Evolutionary conservation across 2,329 filamentous ascomycete species (phyloP), one percentile per base, ranked within the genome.

Genomic region (Amylocarpus encephaloides): DNA sequence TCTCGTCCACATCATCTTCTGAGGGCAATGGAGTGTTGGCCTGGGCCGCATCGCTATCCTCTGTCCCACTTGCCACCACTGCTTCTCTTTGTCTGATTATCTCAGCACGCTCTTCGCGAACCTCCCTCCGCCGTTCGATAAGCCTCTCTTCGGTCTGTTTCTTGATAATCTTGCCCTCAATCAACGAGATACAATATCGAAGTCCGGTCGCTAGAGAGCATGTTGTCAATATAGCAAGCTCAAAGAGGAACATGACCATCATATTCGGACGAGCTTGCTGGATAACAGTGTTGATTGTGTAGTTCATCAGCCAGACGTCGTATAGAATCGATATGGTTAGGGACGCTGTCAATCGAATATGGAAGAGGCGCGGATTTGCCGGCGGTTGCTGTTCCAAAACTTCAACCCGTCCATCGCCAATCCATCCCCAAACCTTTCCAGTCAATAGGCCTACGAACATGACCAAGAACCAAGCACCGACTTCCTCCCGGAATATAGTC

Each of bases 231-330:
- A 98, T 83, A 34, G 92, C 91, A 65, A 97, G 97, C 68, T 98
- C 93, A 62, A 98, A 98, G 5, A 94, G 82, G 64, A 98, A 98
- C 90, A 98, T 97, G 56, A 98, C 90, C 90, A 97, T 98, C 87
- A 98, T 97, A 52, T 94, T 93, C 0, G 92, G 90, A n/a, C 86
- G 79, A 2, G 92, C 88, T 65, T 94, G 84, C 51, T 87, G 83
- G 44, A 96, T 82, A 30, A 97, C 91, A 0, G 86, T 88, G 26
- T 83, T 80, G 54, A 95, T 76, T 51, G 86, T 85, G 67, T 95
- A 96, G 43, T 77, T 78, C 57, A 96, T 81, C 70, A 98, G 82
- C 66, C 78, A 85, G 19, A 83, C 67, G 64, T 95, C 86, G 70
- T 95, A 96, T 13, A 82, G 59, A 51, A 95, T 77, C 56, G 91